These are phyloP conservation scores for Annulohypoxylon maeteangense DNA, from an alignment of 495 filamentous ascomycete genomes.

Conservation along the genomic window DNA sequence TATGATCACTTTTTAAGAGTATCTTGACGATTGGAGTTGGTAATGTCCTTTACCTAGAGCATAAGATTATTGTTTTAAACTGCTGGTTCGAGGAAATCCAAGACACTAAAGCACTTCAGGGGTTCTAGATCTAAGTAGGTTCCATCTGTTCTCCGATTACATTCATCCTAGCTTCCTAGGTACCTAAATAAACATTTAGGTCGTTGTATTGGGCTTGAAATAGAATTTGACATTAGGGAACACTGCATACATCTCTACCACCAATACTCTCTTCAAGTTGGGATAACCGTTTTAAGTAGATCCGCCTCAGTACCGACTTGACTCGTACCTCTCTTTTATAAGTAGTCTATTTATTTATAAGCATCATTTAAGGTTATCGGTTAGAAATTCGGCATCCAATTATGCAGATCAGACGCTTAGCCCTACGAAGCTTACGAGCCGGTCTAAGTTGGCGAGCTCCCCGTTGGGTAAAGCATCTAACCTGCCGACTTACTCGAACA, in stretches of 20 bases:
- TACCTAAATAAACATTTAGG: not conserved
- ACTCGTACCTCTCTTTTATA: conserved; percentile 22
- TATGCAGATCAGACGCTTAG: not conserved
- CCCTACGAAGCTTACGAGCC: conserved; percentile 4
- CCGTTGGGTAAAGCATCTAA: not conserved
- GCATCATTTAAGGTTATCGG: not conserved
- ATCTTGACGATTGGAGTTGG: not conserved
- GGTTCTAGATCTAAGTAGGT: not conserved
- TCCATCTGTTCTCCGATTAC: not conserved
- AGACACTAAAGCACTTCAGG: not conserved
- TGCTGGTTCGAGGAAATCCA: not conserved
- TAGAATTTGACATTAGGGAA: not conserved
- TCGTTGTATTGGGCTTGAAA: not conserved
- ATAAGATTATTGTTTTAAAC: not conserved
- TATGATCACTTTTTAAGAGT: not conserved
- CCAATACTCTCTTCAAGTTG: not conserved
- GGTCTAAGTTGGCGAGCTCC: conserved; percentile 2
- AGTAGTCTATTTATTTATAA: not conserved
- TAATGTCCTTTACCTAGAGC: not conserved
- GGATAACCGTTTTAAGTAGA: not conserved
- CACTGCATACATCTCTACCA: conserved; percentile 6
- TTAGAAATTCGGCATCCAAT: conserved; percentile 2
- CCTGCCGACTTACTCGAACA: not conserved
- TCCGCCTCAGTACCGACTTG: not conserved
- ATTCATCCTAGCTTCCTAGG: not conserved